These are phyloP conservation scores for Blastobotrys peoriensis DNA, from an alignment of 805 yeast species.

Conservation along the genomic window DNA sequence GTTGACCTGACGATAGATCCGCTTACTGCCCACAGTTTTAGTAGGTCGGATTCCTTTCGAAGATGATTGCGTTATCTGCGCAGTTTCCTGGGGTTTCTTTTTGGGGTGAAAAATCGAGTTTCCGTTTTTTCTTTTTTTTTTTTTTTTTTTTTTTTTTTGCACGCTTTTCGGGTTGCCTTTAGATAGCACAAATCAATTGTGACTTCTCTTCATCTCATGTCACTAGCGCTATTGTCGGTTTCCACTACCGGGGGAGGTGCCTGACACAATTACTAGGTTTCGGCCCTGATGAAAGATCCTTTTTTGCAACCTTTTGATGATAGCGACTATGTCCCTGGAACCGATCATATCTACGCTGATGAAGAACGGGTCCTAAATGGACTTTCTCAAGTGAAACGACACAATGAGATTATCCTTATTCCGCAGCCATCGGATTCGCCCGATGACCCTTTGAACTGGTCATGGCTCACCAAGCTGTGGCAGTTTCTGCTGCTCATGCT, in stretches of 20 bases:
- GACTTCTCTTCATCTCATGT: neutral
- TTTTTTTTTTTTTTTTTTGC: neutral
- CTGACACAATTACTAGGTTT: neutral
- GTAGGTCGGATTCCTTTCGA: no score
- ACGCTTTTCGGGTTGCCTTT: neutral
- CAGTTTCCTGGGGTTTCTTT: neutral
- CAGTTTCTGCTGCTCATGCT: constrained; percentile 37
- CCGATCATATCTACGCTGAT: constrained; percentile 17
- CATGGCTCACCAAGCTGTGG: constrained; percentile 39
- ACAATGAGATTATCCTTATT: constrained; percentile 41
- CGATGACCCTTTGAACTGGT: constrained; percentile 66
- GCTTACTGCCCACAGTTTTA: no score
- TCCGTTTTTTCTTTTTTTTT: neutral
- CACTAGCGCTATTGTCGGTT: neutral
- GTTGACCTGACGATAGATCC: no score
- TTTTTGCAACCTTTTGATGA: constrained; percentile 6
- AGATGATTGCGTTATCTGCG: no score
- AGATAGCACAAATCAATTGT: no score
- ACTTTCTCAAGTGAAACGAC: constrained; percentile 1
- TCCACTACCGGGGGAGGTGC: neutral
- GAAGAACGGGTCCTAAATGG: constrained; percentile 7
- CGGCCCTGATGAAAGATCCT: neutral
- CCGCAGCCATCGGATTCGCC: constrained; percentile 67
- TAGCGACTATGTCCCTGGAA: constrained; percentile 23
- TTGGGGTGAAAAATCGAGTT: neutral